A percentile compares a stretch with the other conserved stretches of the same genome.
Evolutionary conservation across 2,329 filamentous ascomycete genomes (phyloP).

Genomic region (Raffaelea ambrosiae): DNA sequence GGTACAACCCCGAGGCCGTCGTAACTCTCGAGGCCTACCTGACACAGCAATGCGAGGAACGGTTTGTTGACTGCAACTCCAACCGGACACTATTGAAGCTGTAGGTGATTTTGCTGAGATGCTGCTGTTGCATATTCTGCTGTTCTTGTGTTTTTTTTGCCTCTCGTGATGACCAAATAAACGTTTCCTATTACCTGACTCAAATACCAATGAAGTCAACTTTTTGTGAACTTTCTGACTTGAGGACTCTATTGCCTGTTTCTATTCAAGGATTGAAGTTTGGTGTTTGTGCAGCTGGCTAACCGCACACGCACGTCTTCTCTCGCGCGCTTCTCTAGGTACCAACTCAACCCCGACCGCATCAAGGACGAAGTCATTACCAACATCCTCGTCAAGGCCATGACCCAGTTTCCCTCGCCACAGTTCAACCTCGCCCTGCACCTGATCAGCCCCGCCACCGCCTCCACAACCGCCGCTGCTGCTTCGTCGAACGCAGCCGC

Average conservation of each 20-base stretch:
- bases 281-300: too few relatives aligned
- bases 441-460: constrained; percentile 79
- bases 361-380: constrained; percentile 95
- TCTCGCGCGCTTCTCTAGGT: constrained; percentile 44
- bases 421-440: constrained; percentile 93
- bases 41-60: constrained; percentile 85
- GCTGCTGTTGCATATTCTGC: constrained; percentile 7
- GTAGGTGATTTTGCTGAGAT: constrained; percentile 56
- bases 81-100: constrained; percentile 94
- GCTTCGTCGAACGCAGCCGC: constrained; percentile 14
- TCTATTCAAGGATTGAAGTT: constrained; percentile 44
- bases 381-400: constrained; percentile 96
- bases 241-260: too few relatives aligned
- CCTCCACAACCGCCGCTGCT: constrained; percentile 51
- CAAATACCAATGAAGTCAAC: constrained; percentile 59
- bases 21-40: constrained; percentile 91
- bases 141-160: neutral
- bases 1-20: constrained; percentile 98
- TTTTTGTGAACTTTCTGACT: constrained; percentile 57
- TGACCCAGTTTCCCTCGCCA: constrained; percentile 92
- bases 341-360: constrained; percentile 99
- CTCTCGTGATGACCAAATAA: constrained; percentile 65
- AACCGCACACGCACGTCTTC: too few relatives aligned
- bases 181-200: constrained; percentile 99
- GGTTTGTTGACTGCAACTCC: constrained; percentile 91